Percentiles rank a stretch among this genome's conserved stretches.
Evolutionary conservation across 2,329 filamentous ascomycete species (phyloP).

Genomic region (Aspergillus pseudoviridinutans): DNA sequence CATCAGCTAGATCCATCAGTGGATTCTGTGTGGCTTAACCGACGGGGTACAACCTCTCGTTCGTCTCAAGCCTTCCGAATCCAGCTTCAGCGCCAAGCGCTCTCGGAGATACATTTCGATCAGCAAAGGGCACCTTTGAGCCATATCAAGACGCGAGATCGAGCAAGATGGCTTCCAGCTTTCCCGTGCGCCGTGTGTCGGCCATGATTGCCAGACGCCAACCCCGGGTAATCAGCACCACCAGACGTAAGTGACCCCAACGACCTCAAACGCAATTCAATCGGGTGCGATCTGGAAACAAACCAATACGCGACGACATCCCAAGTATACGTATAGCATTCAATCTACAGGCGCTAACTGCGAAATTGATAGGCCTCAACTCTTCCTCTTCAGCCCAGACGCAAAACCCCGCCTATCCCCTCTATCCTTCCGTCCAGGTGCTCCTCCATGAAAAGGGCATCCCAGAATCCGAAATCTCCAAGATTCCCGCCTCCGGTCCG

Average conservation of each 20-base stretch:
- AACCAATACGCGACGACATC: neutral
- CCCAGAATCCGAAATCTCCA: conserved; percentile 67
- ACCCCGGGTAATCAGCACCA: conserved; percentile 24
- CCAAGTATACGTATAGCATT: neutral
- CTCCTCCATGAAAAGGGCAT: conserved; percentile 77
- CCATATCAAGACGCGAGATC: neutral
- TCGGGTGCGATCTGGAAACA: neutral
- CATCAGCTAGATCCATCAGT: conserved; percentile 7
- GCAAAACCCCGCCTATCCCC: conserved; percentile 46
- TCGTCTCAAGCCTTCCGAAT: conserved; percentile 19
- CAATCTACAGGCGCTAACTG: neutral
- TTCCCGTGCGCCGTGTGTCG: conserved; percentile 30
- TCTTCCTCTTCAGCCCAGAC: conserved; percentile 31
- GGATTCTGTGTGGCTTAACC: conserved; percentile 13
- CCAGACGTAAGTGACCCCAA: conserved; percentile 32
- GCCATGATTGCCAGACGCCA: conserved; percentile 34
- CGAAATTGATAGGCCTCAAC: conserved; percentile 26
- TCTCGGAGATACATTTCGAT: conserved; percentile 3
- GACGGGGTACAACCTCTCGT: conserved; percentile 24
- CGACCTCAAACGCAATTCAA: neutral
- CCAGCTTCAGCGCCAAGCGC: conserved; percentile 14
- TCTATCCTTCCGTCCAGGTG: conserved; percentile 73
- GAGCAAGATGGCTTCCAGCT: conserved; percentile 32
- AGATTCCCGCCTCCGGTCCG: conserved; percentile 84
- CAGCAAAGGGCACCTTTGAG: neutral